phyloP scores from a whole-genome alignment of 495 filamentous ascomycete species.

The Xylaria longipes region DNA sequence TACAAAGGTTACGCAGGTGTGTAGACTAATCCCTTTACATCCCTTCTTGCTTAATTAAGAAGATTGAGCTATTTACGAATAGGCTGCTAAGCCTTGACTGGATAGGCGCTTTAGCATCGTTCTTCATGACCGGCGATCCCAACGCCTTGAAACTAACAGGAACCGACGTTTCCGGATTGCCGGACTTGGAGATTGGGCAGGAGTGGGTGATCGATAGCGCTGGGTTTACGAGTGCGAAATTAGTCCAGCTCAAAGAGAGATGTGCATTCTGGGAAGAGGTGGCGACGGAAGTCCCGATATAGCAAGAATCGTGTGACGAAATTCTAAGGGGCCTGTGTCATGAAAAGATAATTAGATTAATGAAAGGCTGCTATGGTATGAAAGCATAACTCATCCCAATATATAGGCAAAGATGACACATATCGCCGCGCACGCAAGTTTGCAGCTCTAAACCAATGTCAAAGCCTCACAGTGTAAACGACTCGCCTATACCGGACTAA shows the following conservation, averaged over 20 bases:
- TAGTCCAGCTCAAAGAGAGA: conserved; percentile 49
- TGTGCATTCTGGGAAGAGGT: conserved; percentile 63
- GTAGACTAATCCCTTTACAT: background rate
- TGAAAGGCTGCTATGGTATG: background rate
- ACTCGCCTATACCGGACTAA: too few relatives aligned
- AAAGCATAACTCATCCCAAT: background rate
- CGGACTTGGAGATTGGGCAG: conserved; percentile 45
- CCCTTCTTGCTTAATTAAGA: background rate
- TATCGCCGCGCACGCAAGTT: too few relatives aligned
- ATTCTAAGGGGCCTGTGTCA: background rate
- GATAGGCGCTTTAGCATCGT: conserved; percentile 59
- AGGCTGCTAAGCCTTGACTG: background rate
- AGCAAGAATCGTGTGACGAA: background rate
- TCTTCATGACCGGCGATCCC: conserved; percentile 65
- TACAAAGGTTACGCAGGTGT: conserved; percentile 63
- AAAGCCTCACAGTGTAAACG: too few relatives aligned
- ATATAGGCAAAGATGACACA: too few relatives aligned
- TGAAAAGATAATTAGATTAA: background rate
- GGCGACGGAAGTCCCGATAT: conserved; percentile 28
- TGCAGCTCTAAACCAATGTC: too few relatives aligned
- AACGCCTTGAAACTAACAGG: conserved; percentile 64
- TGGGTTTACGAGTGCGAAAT: conserved; percentile 50
- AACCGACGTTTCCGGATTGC: conserved; percentile 51
- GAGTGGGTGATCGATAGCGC: conserved; percentile 58
- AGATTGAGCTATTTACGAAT: background rate